Percentiles rank a stretch among this genome's conserved stretches.
These are phyloP conservation scores for Marsdenia floribunda DNA, from an alignment of 257 asterid genomes.

Conservation along the genomic window DNA sequence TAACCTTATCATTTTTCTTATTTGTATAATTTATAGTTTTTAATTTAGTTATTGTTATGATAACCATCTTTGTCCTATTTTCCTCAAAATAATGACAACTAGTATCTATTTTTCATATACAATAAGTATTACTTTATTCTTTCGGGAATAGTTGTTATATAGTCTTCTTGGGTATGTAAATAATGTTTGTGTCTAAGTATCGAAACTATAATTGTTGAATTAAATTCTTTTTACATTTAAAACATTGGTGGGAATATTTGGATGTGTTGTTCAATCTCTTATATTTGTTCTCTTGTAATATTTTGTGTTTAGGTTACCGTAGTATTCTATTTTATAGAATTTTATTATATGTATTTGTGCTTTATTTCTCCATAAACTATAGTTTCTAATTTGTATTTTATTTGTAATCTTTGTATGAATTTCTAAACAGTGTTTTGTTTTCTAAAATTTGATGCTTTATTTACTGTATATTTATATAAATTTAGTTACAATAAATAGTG, in stretches of 20 bases:
- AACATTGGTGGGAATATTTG: not conserved
- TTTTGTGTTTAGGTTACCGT: not conserved
- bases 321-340: not conserved
- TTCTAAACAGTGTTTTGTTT: not conserved
- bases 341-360: not conserved
- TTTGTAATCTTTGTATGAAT: not conserved
- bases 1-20: not conserved
- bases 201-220: not conserved
- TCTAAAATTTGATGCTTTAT: not conserved
- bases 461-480: not conserved
- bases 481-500: not conserved
- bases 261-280: not conserved
- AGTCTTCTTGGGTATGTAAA: not conserved
- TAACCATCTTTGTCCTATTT: not conserved
- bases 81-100: not conserved
- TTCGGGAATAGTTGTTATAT: not conserved
- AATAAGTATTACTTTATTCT: not conserved
- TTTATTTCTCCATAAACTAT: not conserved
- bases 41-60: not conserved
- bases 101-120: not conserved
- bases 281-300: not conserved
- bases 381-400: not conserved
- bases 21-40: not conserved
- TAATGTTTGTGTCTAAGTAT: not conserved
- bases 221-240: not conserved